A percentile compares a stretch with the other conserved stretches of the same genome.
Evolutionary conservation across 2,329 filamentous ascomycete species (phyloP).

Genomic region (Aspergillus quadrilineatus): DNA sequence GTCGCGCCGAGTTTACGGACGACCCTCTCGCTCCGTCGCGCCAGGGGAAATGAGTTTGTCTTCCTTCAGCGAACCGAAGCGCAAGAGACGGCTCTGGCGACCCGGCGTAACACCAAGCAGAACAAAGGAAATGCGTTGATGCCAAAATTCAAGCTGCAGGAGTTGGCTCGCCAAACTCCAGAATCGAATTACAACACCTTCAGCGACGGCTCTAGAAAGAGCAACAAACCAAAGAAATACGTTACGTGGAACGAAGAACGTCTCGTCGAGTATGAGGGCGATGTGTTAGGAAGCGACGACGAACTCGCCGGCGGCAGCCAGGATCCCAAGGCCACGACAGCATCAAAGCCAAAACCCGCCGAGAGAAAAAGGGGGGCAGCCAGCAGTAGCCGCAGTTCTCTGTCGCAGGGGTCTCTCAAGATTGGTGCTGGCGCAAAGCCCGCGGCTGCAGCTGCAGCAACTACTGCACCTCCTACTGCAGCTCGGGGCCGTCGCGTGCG

Average conservation of each 20-base stretch:
- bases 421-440: conserved; percentile 12
- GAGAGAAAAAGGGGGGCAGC: conserved; percentile 24
- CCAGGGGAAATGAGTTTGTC: conserved; percentile 47
- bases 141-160: conserved; percentile 33
- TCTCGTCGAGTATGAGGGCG: conserved; percentile 37
- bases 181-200: background rate
- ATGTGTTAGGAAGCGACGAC: conserved; percentile 16
- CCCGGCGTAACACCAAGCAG: conserved; percentile 43
- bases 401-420: conserved; percentile 23
- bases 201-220: conserved; percentile 4
- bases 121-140: conserved; percentile 42
- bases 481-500: conserved; percentile 33
- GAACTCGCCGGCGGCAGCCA: conserved; percentile 20
- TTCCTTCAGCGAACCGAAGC: conserved; percentile 43
- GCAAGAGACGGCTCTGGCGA: conserved; percentile 43
- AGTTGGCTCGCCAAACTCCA: conserved; percentile 20
- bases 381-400: conserved; percentile 24
- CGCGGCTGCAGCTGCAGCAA: conserved; percentile 16
- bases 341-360: conserved; percentile 13
- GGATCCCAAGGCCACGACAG: conserved; percentile 16
- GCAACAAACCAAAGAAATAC: conserved; percentile 25
- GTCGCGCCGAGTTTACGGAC: conserved; percentile 33
- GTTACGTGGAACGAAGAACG: conserved; percentile 42
- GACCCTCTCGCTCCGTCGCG: conserved; percentile 43
- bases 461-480: conserved; percentile 21